These are phyloP conservation scores for Boletus reticuloceps DNA, from an alignment of 768 basidiomycete species.

Conservation along the genomic window DNA sequence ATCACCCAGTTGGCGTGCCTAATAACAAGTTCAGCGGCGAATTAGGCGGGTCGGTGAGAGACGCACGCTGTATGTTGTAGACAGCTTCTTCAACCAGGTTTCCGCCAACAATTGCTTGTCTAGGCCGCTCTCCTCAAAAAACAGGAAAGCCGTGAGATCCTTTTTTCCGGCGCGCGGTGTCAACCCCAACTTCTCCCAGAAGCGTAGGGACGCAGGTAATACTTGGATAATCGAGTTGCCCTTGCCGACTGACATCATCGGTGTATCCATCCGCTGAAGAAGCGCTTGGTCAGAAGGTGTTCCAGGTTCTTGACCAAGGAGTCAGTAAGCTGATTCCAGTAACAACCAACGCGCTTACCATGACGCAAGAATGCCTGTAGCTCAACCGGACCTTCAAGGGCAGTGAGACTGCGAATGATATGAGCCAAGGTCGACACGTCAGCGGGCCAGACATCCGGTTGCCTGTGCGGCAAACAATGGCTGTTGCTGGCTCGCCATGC, in stretches of 20 bases:
- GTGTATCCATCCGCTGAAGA: conserved; percentile 43
- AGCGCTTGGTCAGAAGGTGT: conserved; percentile 5
- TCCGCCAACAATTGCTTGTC: conserved; percentile 49
- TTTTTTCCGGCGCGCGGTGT: conserved; percentile 69
- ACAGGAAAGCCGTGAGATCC: conserved; percentile 62
- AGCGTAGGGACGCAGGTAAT: conserved; percentile 66
- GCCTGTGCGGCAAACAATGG: conserved; percentile 6
- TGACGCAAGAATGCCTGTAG: conserved; percentile 44
- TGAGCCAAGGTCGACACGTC: conserved; percentile 52
- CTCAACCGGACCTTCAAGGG: conserved; percentile 40
- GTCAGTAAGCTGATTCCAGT: neutral
- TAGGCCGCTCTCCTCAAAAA: conserved; percentile 61
- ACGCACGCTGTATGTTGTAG: conserved; percentile 58
- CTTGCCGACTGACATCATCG: conserved; percentile 65
- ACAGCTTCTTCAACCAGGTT: conserved; percentile 57
- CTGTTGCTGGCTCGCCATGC: conserved; percentile 53
- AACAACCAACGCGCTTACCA: conserved; percentile 22
- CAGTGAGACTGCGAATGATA: conserved; percentile 31
- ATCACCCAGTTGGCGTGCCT: conserved; percentile 63
- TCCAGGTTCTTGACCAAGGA: neutral
- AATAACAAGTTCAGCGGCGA: conserved; percentile 9
- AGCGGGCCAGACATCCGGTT: conserved; percentile 51
- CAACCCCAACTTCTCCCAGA: conserved; percentile 85
- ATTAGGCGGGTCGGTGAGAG: neutral
- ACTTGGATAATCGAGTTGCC: conserved; percentile 68